phyloP scores from a whole-genome alignment of 306 rosid species.

The Ormosia emarginata region DNA sequence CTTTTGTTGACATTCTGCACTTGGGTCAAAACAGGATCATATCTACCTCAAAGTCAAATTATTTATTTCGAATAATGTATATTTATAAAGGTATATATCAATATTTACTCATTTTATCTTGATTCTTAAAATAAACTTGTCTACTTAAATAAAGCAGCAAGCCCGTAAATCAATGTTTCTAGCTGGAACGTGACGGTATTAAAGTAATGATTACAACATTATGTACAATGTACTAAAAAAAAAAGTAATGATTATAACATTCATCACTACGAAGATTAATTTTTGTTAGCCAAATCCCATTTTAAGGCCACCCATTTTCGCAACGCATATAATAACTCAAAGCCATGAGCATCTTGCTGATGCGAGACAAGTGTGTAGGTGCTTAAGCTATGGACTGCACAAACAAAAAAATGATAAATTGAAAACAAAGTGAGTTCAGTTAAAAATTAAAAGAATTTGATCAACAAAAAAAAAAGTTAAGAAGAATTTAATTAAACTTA shows the following conservation, averaged over 20 bases:
- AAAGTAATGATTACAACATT: conserved; percentile 1
- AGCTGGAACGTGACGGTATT: background rate
- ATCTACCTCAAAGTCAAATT: background rate
- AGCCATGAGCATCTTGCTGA: background rate
- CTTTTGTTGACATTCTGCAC: conserved; percentile 22
- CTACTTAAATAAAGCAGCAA: background rate
- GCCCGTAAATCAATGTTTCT: background rate
- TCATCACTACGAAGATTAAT: background rate
- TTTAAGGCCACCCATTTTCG: conserved; percentile 17
- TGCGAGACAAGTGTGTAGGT: background rate
- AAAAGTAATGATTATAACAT: background rate
- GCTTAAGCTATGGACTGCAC: background rate
- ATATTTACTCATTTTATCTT: background rate
- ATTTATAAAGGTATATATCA: too few species aligned
- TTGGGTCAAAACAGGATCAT: conserved; percentile 20
- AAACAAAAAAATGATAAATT: background rate
- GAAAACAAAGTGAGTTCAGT: background rate
- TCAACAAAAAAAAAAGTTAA: background rate
- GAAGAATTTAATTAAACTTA: too few species aligned
- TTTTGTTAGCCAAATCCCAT: conserved; percentile 12
- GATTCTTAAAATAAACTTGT: background rate
- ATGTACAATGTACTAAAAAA: too few species aligned
- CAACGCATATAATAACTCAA: background rate
- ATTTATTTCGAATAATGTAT: background rate
- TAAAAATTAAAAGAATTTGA: background rate